A percentile compares a stretch with the other conserved stretches of the same genome.
Evolutionary conservation across 2,329 filamentous ascomycete species (phyloP).

Genomic region (Epichloe gansuensis): DNA sequence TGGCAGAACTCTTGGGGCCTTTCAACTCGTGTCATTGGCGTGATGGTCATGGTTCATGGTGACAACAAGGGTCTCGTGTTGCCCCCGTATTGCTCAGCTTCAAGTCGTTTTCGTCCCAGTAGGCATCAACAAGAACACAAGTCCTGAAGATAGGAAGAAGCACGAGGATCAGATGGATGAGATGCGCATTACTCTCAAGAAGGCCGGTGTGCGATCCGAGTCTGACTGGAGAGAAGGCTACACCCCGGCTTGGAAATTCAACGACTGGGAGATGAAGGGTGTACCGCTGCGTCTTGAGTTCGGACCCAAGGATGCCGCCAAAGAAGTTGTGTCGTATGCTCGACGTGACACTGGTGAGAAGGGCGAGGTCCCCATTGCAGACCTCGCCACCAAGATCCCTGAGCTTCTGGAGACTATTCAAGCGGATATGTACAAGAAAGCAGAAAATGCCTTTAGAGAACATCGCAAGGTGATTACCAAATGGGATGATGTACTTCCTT

Average conservation of each 20-base stretch:
- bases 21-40: slow-evolving; percentile 91
- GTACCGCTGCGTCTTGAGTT: slow-evolving; percentile 91
- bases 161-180: slow-evolving; percentile 66
- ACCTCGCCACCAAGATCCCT: slow-evolving; percentile 62
- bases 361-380: slow-evolving; percentile 61
- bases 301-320: slow-evolving; percentile 84
- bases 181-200: slow-evolving; percentile 56
- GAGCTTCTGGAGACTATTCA: slow-evolving; percentile 84
- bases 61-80: slow-evolving; percentile 93
- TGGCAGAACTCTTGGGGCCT: slow-evolving; percentile 99
- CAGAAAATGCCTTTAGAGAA: slow-evolving; percentile 63
- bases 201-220: slow-evolving; percentile 64
- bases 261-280: slow-evolving; percentile 96
- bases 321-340: slow-evolving; percentile 71
- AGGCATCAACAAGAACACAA: slow-evolving; percentile 80
- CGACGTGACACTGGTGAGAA: slow-evolving; percentile 84
- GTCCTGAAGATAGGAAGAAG: slow-evolving; percentile 63
- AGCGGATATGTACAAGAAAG: slow-evolving; percentile 63
- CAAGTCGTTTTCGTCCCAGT: slow-evolving; percentile 86
- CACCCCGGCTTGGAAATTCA: slow-evolving; percentile 95
- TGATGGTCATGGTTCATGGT: slow-evolving; percentile 97
- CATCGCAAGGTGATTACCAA: slow-evolving; percentile 73
- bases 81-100: slow-evolving; percentile 75
- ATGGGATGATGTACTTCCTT: slow-evolving; percentile 86
- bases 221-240: slow-evolving; percentile 82